Percentiles rank a stretch among this genome's conserved stretches.
Evolutionary conservation across 176 grass and related monocot species (phyloP).

Genomic region (Cocos nucifera): DNA sequence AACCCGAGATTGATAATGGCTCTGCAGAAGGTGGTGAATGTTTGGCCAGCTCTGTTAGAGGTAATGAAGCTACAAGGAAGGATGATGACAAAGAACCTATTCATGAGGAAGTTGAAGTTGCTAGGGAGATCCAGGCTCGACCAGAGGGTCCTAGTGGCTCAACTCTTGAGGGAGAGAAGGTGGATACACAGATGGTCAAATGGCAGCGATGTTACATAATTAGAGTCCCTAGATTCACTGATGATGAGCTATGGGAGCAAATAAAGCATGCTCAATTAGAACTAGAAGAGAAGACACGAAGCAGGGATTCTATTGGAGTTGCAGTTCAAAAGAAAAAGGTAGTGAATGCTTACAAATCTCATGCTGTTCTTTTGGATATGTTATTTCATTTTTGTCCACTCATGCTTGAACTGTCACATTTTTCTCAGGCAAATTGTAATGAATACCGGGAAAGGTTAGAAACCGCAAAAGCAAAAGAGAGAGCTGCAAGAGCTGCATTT

Average conservation of each 20-base stretch:
- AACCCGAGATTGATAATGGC: conserved; percentile 5
- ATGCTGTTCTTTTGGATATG: conserved; percentile 8
- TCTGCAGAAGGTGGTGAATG: conserved; percentile 26
- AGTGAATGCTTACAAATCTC: conserved; percentile 7
- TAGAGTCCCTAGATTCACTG: conserved; percentile 51
- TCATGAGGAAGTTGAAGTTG: conserved; percentile 10
- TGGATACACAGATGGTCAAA: conserved; percentile 24
- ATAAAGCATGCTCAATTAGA: conserved; percentile 46
- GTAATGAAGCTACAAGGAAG: conserved; percentile 9
- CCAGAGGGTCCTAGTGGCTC: conserved; percentile 19
- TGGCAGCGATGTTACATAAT: conserved; percentile 33
- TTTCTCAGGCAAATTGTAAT: conserved; percentile 35
- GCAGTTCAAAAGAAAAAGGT: conserved; percentile 67
- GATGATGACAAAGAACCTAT: conserved; percentile 15
- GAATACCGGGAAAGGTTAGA: conserved; percentile 36
- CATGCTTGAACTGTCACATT: conserved; percentile 19
- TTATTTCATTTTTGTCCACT: conserved; percentile 12
- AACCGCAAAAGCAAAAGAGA: conserved; percentile 50
- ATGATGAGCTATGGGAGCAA: conserved; percentile 56
- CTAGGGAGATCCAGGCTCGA: conserved; percentile 7
- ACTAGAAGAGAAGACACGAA: conserved; percentile 56
- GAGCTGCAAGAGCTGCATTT: conserved; percentile 48
- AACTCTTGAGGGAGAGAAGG: conserved; percentile 17
- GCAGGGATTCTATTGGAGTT: conserved; percentile 65
- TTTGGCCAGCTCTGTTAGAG: conserved; percentile 17